Evolutionary conservation across 768 basidiomycete genomes (phyloP), one percentile per base, ranked within the genome.

Genomic region (Panaeolus papilionaceus): DNA sequence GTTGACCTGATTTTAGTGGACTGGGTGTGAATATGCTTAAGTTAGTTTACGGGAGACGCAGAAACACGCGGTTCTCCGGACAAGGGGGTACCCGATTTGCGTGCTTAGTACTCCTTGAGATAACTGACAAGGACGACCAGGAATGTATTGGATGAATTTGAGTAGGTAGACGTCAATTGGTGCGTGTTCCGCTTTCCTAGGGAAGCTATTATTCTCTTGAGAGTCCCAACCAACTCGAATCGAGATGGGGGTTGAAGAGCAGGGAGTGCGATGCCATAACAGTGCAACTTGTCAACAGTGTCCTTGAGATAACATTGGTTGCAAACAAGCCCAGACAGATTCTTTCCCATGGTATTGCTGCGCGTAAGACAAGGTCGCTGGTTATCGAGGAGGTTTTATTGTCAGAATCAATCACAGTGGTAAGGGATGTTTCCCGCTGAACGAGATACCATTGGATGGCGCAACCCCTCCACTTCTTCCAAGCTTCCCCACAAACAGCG

Each of bases 21-120:
- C 64, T 69, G 65, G 69, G 70, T 70, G 70, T 66, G 71, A 74
- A 71, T 68, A 69, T 62, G 62, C 63, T 68, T 61, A 68, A 71
- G 61, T 66, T 71, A 69, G 67, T 67, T 65, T 66, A 61, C 61
- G 66, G 26, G 42, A 49, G 38, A 38, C 28, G 28, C 14, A 33
- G 20, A 28, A 28, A 28, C 7, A 3, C 11, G 28, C 54, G 54
- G 54, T 58, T 58, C 54, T 58, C 54, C 54, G 28, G 54, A 58
- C 54, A 58, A 28, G 54, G 33, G 16, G 54, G 54, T 58, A 58
- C 28, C 54, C 54, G 54, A 33, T 58, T 37, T 33, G 54, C 26
- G 54, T 58, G 18, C 28, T 58, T 58, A 58, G 33, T 28, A 33
- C 26, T 58, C 26, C 54, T 58, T 58, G 28, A 58, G 54, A 58